Evolutionary conservation across 208 protist species (phyloP).

Genomic region (Wallacemonas sp.): DNA sequence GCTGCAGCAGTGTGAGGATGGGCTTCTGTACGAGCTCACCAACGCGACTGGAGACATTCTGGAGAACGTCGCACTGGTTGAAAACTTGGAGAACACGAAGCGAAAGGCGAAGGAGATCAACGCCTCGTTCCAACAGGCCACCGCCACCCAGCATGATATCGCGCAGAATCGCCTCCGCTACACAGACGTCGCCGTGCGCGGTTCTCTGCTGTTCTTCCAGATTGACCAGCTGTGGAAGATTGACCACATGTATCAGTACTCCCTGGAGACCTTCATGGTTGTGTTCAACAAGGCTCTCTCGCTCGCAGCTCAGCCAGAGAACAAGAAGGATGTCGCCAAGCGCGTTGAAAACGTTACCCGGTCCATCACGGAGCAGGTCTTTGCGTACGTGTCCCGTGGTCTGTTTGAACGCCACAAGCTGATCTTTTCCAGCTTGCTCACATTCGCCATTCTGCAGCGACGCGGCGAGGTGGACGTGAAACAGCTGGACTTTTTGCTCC

Average conservation of each 20-base stretch:
- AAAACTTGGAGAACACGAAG: slow-evolving; percentile 97
- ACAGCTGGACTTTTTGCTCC: slow-evolving; percentile 95
- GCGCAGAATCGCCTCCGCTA: slow-evolving; percentile 95
- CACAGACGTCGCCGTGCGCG: slow-evolving; percentile 94
- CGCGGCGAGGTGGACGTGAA: slow-evolving; percentile 80
- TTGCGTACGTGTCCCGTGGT: slow-evolving; percentile 96
- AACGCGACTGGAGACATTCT: slow-evolving; percentile 97
- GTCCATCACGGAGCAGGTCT: slow-evolving; percentile 94
- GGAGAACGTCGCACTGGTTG: slow-evolving; percentile 95
- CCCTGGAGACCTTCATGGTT: slow-evolving; percentile 97
- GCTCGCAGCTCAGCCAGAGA: slow-evolving; percentile 82
- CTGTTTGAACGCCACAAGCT: slow-evolving; percentile 99
- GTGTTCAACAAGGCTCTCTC: slow-evolving; percentile 97
- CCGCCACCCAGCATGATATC: slow-evolving; percentile 95
- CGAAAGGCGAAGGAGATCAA: slow-evolving; percentile 96
- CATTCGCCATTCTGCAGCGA: slow-evolving; percentile 91
- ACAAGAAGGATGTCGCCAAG: slow-evolving; percentile 91
- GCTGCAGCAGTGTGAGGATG: slow-evolving; percentile 97
- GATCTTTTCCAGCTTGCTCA: slow-evolving; percentile 96
- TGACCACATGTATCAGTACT: slow-evolving; percentile 99
- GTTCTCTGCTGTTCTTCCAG: slow-evolving; percentile 98
- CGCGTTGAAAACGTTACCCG: slow-evolving; percentile 93
- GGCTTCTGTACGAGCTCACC: slow-evolving; percentile 95
- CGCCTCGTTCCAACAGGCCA: slow-evolving; percentile 92
- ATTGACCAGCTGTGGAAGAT: slow-evolving; percentile 96